Percentiles rank a stretch among this genome's conserved stretches.
phyloP scores from a whole-genome alignment of 225 moss, liverwort and hornwort species.

The Polytrichum commune region DNA sequence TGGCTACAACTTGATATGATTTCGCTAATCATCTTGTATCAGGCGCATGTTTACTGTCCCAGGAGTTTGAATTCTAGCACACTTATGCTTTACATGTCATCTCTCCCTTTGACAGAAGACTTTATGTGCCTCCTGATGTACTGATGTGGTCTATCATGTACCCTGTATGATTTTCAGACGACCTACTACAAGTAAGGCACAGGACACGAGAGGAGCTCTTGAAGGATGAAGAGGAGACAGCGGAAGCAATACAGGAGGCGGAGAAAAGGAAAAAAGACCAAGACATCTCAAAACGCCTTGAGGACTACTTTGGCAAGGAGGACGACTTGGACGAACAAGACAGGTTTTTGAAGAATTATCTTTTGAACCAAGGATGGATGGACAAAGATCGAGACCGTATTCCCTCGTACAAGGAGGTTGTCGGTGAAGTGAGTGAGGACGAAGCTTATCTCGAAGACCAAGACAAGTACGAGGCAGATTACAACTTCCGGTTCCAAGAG shows the following conservation, averaged over 20 bases:
- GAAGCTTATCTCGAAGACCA: conserved; percentile 70
- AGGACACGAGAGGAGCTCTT: conserved; percentile 64
- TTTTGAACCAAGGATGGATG: conserved; percentile 90
- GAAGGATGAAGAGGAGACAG: conserved; percentile 63
- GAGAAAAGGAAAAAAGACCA: conserved; percentile 69
- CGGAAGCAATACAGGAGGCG: conserved; percentile 70
- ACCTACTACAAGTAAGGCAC: conserved; percentile 62
- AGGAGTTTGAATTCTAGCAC: too few relatives aligned
- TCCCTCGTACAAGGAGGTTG: conserved; percentile 45
- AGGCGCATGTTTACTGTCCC: too few relatives aligned
- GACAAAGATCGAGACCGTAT: conserved; percentile 57
- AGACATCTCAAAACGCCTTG: conserved; percentile 59
- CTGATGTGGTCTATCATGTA: neutral
- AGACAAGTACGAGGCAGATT: conserved; percentile 85
- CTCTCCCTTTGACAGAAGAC: too few relatives aligned
- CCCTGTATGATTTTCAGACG: conserved; percentile 20
- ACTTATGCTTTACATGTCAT: too few relatives aligned
- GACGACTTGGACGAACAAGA: conserved; percentile 72
- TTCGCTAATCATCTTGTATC: too few relatives aligned
- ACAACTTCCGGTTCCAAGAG: conserved; percentile 88
- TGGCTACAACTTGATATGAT: too few relatives aligned
- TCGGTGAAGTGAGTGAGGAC: conserved; percentile 71
- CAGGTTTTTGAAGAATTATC: conserved; percentile 78
- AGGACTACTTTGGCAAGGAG: conserved; percentile 92
- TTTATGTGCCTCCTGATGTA: too few relatives aligned